phyloP scores from a whole-genome alignment of 2,329 filamentous ascomycete genomes.

The Fonsecaea pugnacius region DNA sequence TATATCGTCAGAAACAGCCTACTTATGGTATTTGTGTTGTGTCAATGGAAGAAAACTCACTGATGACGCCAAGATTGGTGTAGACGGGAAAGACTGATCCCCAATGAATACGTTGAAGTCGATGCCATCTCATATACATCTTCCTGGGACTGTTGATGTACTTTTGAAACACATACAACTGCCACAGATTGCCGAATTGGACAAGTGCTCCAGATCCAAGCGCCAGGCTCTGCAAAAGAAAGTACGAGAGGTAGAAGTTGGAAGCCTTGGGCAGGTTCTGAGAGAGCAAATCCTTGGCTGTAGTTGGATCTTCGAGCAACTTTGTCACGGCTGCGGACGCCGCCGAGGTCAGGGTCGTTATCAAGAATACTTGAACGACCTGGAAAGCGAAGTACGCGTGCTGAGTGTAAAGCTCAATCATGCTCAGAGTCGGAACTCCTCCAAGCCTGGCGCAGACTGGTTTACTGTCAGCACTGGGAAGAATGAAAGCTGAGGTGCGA shows the following conservation, averaged over 20 bases:
- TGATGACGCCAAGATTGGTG: constrained; percentile 80
- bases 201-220: constrained; percentile 54
- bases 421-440: constrained; percentile 77
- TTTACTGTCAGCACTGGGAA: constrained; percentile 27
- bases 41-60: constrained; percentile 13
- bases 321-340: constrained; percentile 71
- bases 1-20: background rate
- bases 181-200: constrained; percentile 55
- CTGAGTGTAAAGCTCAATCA: constrained; percentile 86
- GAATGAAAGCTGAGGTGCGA: constrained; percentile 44
- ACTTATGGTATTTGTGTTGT: background rate
- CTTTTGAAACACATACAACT: constrained; percentile 43
- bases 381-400: constrained; percentile 77
- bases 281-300: constrained; percentile 69
- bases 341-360: constrained; percentile 75
- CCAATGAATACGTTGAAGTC: constrained; percentile 75
- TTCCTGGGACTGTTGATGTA: constrained; percentile 67
- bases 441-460: constrained; percentile 67
- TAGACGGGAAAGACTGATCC: constrained; percentile 78
- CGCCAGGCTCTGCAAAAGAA: constrained; percentile 85
- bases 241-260: constrained; percentile 95
- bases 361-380: constrained; percentile 86
- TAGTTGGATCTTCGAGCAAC: constrained; percentile 68
- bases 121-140: constrained; percentile 75
- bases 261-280: constrained; percentile 81